A percentile compares a stretch with the other conserved stretches of the same genome.
These are phyloP conservation scores for Lentinula sp. DNA, from an alignment of 768 basidiomycete species.

Conservation along the genomic window DNA sequence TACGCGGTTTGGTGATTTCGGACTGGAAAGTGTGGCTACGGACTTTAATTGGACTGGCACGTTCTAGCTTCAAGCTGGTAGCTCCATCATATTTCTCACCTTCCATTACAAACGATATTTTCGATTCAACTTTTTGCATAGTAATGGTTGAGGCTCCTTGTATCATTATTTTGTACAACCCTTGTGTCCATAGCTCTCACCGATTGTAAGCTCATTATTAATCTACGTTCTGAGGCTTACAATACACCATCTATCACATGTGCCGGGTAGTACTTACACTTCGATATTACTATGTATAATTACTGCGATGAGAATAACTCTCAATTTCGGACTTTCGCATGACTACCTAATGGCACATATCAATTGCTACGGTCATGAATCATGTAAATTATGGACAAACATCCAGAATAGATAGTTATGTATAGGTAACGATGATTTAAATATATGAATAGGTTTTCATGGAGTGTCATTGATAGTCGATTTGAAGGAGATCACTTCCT, in stretches of 20 bases:
- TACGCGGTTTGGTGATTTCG: slow-evolving; percentile 83
- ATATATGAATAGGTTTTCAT: neutral
- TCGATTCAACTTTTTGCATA: slow-evolving; percentile 1
- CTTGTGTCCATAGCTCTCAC: neutral
- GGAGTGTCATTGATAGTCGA: slow-evolving; percentile 44
- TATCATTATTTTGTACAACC: neutral
- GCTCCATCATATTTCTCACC: neutral
- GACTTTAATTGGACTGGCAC: slow-evolving; percentile 59
- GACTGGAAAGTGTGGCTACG: slow-evolving; percentile 69
- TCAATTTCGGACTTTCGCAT: neutral
- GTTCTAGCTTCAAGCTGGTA: slow-evolving; percentile 19
- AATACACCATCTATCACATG: too few relatives aligned
- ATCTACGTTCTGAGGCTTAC: neutral
- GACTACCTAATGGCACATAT: neutral
- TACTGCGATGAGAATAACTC: neutral
- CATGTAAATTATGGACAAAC: neutral
- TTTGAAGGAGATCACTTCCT: slow-evolving; percentile 75
- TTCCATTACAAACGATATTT: neutral
- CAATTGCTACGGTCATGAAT: neutral
- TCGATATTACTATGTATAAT: too few relatives aligned
- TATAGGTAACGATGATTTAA: neutral
- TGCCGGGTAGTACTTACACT: too few relatives aligned
- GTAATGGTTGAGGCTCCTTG: neutral
- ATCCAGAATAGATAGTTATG: slow-evolving; percentile 2
- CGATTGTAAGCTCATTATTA: too few relatives aligned